Base-by-base conservation (phyloP, 2,329 filamentous ascomycete genomes). In the Fusarium dimerum region DNA sequence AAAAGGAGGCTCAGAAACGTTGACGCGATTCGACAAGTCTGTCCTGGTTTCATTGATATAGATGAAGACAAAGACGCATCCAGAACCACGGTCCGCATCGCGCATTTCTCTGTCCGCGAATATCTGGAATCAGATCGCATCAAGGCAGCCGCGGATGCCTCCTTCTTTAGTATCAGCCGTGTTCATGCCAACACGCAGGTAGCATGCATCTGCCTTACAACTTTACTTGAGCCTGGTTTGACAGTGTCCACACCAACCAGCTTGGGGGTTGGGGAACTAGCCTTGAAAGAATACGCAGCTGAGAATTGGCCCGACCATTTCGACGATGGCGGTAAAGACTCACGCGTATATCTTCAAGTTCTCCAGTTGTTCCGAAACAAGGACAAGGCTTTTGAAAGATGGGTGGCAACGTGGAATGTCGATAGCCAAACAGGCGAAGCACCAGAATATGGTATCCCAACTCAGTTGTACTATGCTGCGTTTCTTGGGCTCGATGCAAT, bases 91-190 rank as follows among this genome's bases (percentile, higher is more conserved):
- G 32, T 55, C n/a, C 48, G 47, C 9, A 43, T 56, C 16, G 45
- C 54, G 5, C 51, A 56, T 13, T 54, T 52, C 34, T 59, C 56
- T 10, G 47, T 56, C 17, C 43, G 47, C 29, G 54, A 59, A 38
- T 56, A 54, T 18, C 40, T 59, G 12, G 51, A 52, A 29, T 59
- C 56, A 6, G 30, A 43, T 7, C 36, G 48, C 15, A 54, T 54
- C 6, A 16, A n/a, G 6, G 13, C 39, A 11, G 15, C 15, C 20
- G 8, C 40, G 13, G 38, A 45, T n/a, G 44, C 26, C 8, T 30
- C 42, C 3, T n/a, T 20, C 5, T 45, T 44, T 18, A 4, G 45
- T 7, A 39, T 51, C 4, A 34, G 9, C 17, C n/a, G 18, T 13
- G n/a, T 13, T 12, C 10, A 44, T 18, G 48, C 45, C 11, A 26